phyloP scores from a whole-genome alignment of 176 grass and related monocot genomes.

The Cymbopogon citratus region DNA sequence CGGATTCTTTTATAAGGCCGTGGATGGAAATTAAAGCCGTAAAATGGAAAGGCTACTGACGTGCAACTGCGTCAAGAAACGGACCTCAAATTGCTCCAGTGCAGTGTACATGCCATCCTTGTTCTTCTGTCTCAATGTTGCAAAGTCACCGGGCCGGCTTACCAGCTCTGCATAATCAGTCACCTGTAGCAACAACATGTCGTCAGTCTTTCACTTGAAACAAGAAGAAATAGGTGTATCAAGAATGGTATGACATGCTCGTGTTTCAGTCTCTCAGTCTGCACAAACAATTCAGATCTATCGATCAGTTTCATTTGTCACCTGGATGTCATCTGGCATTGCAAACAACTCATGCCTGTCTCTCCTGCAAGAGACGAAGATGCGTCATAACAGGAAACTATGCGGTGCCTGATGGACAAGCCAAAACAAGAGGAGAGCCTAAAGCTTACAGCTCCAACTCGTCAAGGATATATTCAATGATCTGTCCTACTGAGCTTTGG shows the following conservation, averaged over 20 bases:
- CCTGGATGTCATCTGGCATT: conserved; percentile 67
- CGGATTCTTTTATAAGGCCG: neutral
- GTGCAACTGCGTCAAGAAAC: neutral
- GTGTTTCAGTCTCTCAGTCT: neutral
- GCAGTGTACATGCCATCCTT: conserved; percentile 62
- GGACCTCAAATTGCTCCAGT: conserved; percentile 65
- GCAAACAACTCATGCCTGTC: conserved; percentile 58
- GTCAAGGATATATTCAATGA: conserved; percentile 58
- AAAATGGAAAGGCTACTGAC: neutral
- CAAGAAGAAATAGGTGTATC: neutral
- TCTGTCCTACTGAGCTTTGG: conserved; percentile 22
- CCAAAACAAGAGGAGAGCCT: neutral
- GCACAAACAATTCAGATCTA: neutral
- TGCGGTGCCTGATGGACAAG: neutral
- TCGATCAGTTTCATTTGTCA: neutral
- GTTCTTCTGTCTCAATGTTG: conserved; percentile 66
- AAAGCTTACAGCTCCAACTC: conserved; percentile 49
- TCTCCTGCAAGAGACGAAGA: conserved; percentile 37
- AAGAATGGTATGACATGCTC: neutral
- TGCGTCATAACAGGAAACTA: neutral
- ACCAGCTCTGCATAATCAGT: conserved; percentile 52
- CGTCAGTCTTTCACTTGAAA: neutral
- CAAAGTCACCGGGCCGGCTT: conserved; percentile 55
- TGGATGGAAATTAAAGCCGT: neutral
- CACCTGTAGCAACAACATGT: conserved; percentile 22